Base-by-base conservation (phyloP, 1,284 basidiomycete species). In the Trichosporon faecale region DNA sequence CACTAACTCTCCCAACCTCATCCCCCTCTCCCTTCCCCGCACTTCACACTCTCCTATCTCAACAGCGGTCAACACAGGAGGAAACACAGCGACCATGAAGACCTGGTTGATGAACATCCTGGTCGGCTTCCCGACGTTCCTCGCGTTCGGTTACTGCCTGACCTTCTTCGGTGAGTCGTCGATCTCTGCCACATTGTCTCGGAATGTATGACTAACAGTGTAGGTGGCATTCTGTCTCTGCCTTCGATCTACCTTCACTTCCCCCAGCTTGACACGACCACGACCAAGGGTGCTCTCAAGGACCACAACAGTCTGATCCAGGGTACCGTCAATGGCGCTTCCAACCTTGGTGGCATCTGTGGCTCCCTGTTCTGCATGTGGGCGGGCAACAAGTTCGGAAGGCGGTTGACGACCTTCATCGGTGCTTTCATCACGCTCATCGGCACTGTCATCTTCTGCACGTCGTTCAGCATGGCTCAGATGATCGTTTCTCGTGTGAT, bases 371-470 rank as follows among this genome's bases (percentile, higher is more conserved):
- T 79, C 21, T 76, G 77, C 14, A 76, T 84, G 65, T 81, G 76
- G 72, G 70, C 77, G 23, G 82, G 82, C 40, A 83, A 84, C 74
- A 72, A 68, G 25, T 68, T 82, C 4, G 83, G 83, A n/a, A 75
- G 83, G 11, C 68, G 77, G 27, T 75, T 74, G 70, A 78, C 72
- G 27, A 70, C 75, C 25, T 69, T 79, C 66, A 61, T 78, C 33
- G 78, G 78, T 3, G 74, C 75, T 1, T 65, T 73, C 37, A 77
- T 84, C 64, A 80, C 82, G 74, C 74, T 82, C 18, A 71, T 80
- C 8, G 83, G 83, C 29, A 80, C 83, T 1, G 72, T 82, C 68
- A 76, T 85, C 64, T 79, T 81, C 73, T 77, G 79, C 37, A 27
- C 80, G 1, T 74, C 81, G 18, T 80, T 70, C 74, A 69, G 70